phyloP scores from a whole-genome alignment of 306 rosid genomes.

The Dryas alaskensis region DNA sequence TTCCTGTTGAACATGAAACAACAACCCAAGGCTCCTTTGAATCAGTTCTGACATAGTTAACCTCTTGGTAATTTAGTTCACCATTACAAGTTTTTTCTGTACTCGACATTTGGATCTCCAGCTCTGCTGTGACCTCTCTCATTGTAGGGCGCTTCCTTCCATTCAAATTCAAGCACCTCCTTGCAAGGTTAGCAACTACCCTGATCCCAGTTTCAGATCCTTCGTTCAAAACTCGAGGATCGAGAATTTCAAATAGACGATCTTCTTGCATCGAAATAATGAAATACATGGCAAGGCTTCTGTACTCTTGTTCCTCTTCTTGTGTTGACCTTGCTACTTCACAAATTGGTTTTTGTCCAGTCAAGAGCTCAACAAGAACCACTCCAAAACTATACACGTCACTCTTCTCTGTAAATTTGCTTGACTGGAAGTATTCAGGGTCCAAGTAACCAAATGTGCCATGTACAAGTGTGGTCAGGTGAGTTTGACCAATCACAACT shows the following conservation, averaged over 20 bases:
- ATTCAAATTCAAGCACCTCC: constrained; percentile 38
- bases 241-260: constrained; percentile 33
- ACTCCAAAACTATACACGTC: constrained; percentile 25
- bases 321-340: not conserved
- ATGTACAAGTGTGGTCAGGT: constrained; percentile 12
- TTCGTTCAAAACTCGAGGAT: constrained; percentile 28
- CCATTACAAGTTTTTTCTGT: not conserved
- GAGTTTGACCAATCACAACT: constrained; percentile 12
- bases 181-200: constrained; percentile 40
- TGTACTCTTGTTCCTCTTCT: not conserved
- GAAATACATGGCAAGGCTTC: constrained; percentile 39
- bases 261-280: constrained; percentile 18
- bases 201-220: constrained; percentile 29
- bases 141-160: constrained; percentile 51
- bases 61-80: too few relatives aligned
- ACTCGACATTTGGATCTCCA: constrained; percentile 16
- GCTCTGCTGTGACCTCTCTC: constrained; percentile 44
- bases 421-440: constrained; percentile 19
- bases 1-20: too few relatives aligned
- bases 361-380: constrained; percentile 15
- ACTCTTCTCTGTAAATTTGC: constrained; percentile 16
- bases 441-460: constrained; percentile 26
- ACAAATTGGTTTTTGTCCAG: constrained; percentile 14
- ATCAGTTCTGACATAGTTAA: too few relatives aligned
- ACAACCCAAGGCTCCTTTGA: too few relatives aligned